Evolutionary conservation across 2,329 filamentous ascomycete species (phyloP).

Genomic region (Teratosphaeria epicoccoides): DNA sequence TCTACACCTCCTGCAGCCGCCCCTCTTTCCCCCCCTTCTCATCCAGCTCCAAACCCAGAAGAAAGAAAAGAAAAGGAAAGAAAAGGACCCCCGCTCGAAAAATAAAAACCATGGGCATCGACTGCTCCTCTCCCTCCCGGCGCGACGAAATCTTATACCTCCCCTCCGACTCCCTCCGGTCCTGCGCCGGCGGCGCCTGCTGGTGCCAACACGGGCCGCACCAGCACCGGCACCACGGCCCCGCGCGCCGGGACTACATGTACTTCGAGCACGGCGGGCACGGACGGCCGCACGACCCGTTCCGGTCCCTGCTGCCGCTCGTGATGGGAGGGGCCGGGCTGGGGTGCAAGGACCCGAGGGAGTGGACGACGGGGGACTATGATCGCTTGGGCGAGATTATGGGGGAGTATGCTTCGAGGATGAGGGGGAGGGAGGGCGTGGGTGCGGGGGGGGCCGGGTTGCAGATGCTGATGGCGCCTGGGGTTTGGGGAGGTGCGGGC

Average conservation of each 20-base stretch:
- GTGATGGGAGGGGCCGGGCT: constrained; percentile 6
- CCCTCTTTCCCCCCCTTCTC: too few relatives aligned
- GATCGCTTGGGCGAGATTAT: constrained; percentile 17
- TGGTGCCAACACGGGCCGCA: constrained; percentile 14
- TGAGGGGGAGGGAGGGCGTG: constrained; percentile 8
- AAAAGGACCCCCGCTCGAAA: neutral
- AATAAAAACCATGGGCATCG: constrained; percentile 16
- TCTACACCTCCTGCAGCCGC: too few relatives aligned
- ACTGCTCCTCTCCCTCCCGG: constrained; percentile 11
- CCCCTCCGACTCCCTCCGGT: constrained; percentile 16
- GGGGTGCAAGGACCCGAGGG: constrained; percentile 9
- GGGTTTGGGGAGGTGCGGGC: neutral
- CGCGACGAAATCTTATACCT: constrained; percentile 13
- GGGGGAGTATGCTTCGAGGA: constrained; percentile 11
- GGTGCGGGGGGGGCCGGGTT: neutral
- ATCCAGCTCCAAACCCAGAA: too few relatives aligned
- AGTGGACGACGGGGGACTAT: constrained; percentile 18
- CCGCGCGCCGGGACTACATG: constrained; percentile 10
- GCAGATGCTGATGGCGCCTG: constrained; percentile 1
- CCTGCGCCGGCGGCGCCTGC: constrained; percentile 13
- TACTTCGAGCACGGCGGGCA: constrained; percentile 18
- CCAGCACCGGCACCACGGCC: constrained; percentile 1
- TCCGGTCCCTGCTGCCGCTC: constrained; percentile 14
- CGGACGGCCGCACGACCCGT: constrained; percentile 15
- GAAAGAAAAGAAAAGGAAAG: too few relatives aligned